These are phyloP conservation scores for Kregervanrija pseudodelftensis DNA, from an alignment of 805 yeast species.

Conservation along the genomic window DNA sequence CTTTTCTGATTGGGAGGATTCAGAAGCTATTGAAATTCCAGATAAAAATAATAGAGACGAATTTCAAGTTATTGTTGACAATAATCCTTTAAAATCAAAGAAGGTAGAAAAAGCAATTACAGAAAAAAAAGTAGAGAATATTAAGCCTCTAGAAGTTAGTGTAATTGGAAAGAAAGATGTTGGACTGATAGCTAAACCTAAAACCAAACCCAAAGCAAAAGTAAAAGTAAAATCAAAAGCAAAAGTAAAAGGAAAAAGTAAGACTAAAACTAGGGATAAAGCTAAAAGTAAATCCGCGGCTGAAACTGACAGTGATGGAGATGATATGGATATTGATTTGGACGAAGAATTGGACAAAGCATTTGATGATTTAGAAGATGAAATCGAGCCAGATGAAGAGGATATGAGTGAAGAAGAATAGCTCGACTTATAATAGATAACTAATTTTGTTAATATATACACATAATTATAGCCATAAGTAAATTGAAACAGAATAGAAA, in stretches of 20 bases:
- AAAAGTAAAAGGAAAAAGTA: not conserved
- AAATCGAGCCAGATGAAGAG: constrained; percentile 16
- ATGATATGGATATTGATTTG: constrained; percentile 1
- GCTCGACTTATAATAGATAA: not conserved
- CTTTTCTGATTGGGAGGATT: constrained; percentile 23
- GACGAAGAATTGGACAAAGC: constrained; percentile 7
- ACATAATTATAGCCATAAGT: not conserved
- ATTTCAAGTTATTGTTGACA: constrained; percentile 19
- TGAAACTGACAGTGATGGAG: no score
- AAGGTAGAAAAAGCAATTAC: constrained; percentile 1
- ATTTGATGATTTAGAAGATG: constrained; percentile 10
- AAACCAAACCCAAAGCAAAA: not conserved
- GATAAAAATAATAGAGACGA: constrained; percentile 1
- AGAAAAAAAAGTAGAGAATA: not conserved
- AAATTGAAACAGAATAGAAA: no score
- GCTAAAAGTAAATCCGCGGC: no score
- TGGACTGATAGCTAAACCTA: not conserved
- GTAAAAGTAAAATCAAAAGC: not conserved
- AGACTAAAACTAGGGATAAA: not conserved
- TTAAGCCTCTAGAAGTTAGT: not conserved
- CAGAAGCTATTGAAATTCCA: constrained; percentile 8
- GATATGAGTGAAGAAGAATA: constrained; percentile 25
- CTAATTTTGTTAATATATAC: not conserved
- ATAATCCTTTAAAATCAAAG: constrained; percentile 11
- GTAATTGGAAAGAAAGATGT: constrained; percentile 1